These are phyloP conservation scores for Wallacemonas sp. DNA, from an alignment of 208 protist species.

Conservation along the genomic window DNA sequence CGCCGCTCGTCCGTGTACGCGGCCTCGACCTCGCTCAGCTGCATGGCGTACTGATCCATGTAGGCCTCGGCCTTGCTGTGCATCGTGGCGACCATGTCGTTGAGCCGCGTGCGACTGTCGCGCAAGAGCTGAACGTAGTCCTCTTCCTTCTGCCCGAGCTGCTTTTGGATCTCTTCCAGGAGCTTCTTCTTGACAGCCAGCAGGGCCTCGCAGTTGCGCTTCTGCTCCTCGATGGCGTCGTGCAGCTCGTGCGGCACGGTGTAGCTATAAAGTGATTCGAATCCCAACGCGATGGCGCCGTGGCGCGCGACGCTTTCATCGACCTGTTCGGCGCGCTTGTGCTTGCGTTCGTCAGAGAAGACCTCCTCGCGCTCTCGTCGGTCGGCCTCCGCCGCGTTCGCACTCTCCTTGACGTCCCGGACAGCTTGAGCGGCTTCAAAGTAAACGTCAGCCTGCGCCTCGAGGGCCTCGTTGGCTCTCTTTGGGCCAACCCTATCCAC, in stretches of 20 bases:
- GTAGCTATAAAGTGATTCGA: slow-evolving; percentile 85
- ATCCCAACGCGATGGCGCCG: slow-evolving; percentile 82
- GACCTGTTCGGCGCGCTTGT: slow-evolving; percentile 48
- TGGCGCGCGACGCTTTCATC: slow-evolving; percentile 60
- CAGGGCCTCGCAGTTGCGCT: slow-evolving; percentile 72
- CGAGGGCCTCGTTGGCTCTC: slow-evolving; percentile 44
- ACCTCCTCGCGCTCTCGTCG: slow-evolving; percentile 65
- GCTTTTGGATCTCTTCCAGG: slow-evolving; percentile 70
- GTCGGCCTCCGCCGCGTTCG: slow-evolving; percentile 67
- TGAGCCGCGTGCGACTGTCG: slow-evolving; percentile 79
- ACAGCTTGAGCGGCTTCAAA: slow-evolving; percentile 47
- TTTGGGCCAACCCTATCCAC: slow-evolving; percentile 33
- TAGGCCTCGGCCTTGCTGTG: slow-evolving; percentile 78
- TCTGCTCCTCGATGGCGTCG: slow-evolving; percentile 73
- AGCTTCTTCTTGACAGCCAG: slow-evolving; percentile 88
- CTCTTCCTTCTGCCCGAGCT: slow-evolving; percentile 89
- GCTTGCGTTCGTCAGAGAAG: slow-evolving; percentile 31
- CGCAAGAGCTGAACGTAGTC: slow-evolving; percentile 91
- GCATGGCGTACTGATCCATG: slow-evolving; percentile 66
- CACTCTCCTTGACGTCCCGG: slow-evolving; percentile 56
- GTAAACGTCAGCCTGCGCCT: slow-evolving; percentile 47
- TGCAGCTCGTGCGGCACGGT: slow-evolving; percentile 87
- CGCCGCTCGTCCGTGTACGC: slow-evolving; percentile 84
- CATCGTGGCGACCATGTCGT: slow-evolving; percentile 86
- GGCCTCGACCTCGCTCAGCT: slow-evolving; percentile 88